These are phyloP conservation scores for Hypoxylon sp. DNA, from an alignment of 2,329 filamentous ascomycete species.

Conservation along the genomic window DNA sequence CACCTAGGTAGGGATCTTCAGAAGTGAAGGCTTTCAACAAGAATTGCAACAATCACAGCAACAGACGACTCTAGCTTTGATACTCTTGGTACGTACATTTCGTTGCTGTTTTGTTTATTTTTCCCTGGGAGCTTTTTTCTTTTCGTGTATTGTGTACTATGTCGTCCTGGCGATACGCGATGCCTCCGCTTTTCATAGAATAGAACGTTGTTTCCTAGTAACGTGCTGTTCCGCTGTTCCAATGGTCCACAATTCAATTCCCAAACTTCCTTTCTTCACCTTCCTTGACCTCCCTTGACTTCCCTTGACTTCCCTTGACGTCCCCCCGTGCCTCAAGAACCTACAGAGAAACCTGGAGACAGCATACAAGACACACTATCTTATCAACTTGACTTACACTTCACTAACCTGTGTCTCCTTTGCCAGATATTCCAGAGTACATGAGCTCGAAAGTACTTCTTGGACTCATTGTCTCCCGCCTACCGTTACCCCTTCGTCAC, in stretches of 20 bases:
- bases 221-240: not conserved
- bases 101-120: not conserved
- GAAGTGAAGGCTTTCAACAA: not conserved
- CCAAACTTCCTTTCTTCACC: not conserved
- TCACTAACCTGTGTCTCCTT: not conserved
- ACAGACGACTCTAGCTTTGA: not conserved
- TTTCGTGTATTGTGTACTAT: not conserved
- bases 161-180: not conserved
- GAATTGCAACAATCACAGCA: not conserved
- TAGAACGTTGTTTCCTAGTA: no score
- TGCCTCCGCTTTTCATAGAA: not conserved
- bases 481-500: not conserved
- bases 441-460: not conserved
- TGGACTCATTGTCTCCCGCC: not conserved
- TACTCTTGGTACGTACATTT: not conserved
- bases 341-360: not conserved
- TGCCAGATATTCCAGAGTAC: not conserved
- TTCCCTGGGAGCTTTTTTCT: not conserved
- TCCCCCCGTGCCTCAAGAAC: not conserved
- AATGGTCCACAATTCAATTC: not conserved
- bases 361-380: not conserved
- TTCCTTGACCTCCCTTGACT: not conserved
- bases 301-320: not conserved
- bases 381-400: not conserved
- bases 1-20: not conserved